These are phyloP conservation scores for Oxyria digyna DNA, from an alignment of 148 eudicot genomes.

Conservation along the genomic window DNA sequence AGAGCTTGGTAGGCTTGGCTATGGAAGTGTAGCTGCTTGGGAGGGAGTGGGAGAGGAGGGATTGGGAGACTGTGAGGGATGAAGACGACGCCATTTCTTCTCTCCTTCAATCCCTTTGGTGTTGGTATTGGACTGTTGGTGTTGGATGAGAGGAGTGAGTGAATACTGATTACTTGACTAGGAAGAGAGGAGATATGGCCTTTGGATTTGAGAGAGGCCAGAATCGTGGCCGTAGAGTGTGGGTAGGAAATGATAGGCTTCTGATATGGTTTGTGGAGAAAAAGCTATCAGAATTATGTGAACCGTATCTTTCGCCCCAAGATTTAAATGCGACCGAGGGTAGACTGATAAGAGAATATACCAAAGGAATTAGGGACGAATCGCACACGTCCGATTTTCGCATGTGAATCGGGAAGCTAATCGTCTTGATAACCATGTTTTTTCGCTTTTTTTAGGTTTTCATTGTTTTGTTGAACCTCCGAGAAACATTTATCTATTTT, in stretches of 20 bases:
- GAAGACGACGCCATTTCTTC: constrained; percentile 20
- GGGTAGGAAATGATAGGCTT: constrained; percentile 39
- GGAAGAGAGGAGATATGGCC: constrained; percentile 15
- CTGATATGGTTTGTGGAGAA: not conserved
- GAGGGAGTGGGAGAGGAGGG: constrained; percentile 21
- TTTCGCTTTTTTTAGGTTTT: too few species aligned
- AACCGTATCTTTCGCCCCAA: not conserved
- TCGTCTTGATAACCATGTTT: too few species aligned
- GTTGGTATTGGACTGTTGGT: not conserved
- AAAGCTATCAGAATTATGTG: constrained; percentile 1
- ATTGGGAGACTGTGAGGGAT: constrained; percentile 21
- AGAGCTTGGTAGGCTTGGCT: constrained; percentile 15
- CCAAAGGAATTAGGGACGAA: too few species aligned
- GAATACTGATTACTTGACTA: not conserved
- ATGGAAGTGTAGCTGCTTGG: constrained; percentile 5
- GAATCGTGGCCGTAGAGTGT: constrained; percentile 20
- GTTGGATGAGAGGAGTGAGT: constrained; percentile 1
- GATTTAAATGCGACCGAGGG: not conserved
- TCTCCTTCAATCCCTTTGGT: not conserved
- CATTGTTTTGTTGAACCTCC: too few species aligned
- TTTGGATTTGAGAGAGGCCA: constrained; percentile 8
- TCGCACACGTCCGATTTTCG: too few species aligned
- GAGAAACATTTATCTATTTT: too few species aligned
- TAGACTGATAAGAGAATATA: too few species aligned
- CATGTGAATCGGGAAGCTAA: too few species aligned